phyloP scores from a whole-genome alignment of 176 grass and related monocot genomes.

The Oropetium thomaeum region DNA sequence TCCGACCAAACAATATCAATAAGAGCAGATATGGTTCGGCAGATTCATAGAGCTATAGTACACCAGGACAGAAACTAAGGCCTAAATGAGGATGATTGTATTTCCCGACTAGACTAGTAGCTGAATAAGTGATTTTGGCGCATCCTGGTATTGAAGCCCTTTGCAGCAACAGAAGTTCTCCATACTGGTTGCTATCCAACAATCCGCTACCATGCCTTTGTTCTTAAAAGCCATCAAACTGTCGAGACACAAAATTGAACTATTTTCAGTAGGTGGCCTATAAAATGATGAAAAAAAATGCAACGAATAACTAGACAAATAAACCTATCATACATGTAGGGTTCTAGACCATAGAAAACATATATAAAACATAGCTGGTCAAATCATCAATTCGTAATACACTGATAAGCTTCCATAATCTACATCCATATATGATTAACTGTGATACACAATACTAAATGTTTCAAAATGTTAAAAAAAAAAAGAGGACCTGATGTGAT shows the following conservation, averaged over 20 bases:
- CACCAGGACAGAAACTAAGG: conserved; percentile 6
- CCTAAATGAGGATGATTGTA: background rate
- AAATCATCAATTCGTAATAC: background rate
- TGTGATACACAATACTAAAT: background rate
- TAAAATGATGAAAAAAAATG: background rate
- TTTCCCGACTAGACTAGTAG: background rate
- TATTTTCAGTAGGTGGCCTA: background rate
- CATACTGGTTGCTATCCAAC: background rate
- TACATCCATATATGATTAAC: background rate
- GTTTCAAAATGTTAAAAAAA: background rate
- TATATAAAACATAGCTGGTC: background rate
- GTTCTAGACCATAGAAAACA: background rate
- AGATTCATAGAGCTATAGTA: background rate
- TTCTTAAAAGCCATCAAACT: conserved; percentile 35
- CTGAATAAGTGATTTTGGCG: background rate
- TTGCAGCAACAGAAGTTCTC: background rate
- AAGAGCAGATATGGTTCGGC: background rate
- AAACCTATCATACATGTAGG: background rate
- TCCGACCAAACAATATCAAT: background rate
- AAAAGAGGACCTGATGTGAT: background rate
- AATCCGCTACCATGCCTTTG: background rate
- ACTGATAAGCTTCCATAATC: background rate
- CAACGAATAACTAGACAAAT: background rate
- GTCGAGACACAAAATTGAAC: background rate
- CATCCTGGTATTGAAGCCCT: background rate